A percentile compares a stretch with the other conserved stretches of the same genome.
These are phyloP conservation scores for Boletus rubescentipes DNA, from an alignment of 768 basidiomycete species.

Conservation along the genomic window DNA sequence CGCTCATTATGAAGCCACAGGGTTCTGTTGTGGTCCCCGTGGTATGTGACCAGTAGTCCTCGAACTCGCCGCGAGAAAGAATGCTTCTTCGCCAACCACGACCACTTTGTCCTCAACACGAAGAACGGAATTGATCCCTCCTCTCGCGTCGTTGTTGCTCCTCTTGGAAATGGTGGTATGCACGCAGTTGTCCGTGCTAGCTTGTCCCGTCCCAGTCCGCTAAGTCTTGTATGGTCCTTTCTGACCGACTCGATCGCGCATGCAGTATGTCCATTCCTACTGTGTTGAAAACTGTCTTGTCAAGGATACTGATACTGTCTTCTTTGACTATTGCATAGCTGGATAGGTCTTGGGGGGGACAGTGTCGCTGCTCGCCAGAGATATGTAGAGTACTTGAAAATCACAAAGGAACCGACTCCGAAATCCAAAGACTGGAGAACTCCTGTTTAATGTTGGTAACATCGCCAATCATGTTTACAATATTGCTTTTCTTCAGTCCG, in stretches of 20 bases:
- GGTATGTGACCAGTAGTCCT: slow-evolving; percentile 97
- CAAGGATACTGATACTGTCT: slow-evolving; percentile 93
- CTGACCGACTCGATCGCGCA: slow-evolving; percentile 72
- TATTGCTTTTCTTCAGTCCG: slow-evolving; percentile 68
- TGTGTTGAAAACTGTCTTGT: slow-evolving; percentile 99
- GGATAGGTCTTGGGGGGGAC: slow-evolving; percentile 86
- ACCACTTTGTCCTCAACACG: slow-evolving; percentile 77
- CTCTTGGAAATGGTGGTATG: slow-evolving; percentile 96
- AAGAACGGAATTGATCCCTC: slow-evolving; percentile 78
- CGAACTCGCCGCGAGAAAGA: slow-evolving; percentile 85
- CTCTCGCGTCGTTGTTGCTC: slow-evolving; percentile 87
- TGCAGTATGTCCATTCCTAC: slow-evolving; percentile 92
- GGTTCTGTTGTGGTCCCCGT: slow-evolving; percentile 83
- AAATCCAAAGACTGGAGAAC: slow-evolving; percentile 65
- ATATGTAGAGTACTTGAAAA: slow-evolving; percentile 96
- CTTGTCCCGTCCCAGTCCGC: slow-evolving; percentile 48
- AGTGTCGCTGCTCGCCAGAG: slow-evolving; percentile 89
- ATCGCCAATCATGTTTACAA: slow-evolving; percentile 99
- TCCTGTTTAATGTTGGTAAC: slow-evolving; percentile 92
- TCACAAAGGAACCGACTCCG: slow-evolving; percentile 79
- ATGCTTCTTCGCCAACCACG: slow-evolving; percentile 73
- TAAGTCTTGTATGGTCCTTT: slow-evolving; percentile 73
- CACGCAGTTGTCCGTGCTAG: slow-evolving; percentile 90
- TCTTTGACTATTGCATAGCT: slow-evolving; percentile 90
- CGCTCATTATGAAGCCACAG: slow-evolving; percentile 47